Evolutionary conservation across 192 early-diverging fungal species (phyloP), one percentile per base, ranked within the genome.

Genomic region (Linnemannia elongata): DNA sequence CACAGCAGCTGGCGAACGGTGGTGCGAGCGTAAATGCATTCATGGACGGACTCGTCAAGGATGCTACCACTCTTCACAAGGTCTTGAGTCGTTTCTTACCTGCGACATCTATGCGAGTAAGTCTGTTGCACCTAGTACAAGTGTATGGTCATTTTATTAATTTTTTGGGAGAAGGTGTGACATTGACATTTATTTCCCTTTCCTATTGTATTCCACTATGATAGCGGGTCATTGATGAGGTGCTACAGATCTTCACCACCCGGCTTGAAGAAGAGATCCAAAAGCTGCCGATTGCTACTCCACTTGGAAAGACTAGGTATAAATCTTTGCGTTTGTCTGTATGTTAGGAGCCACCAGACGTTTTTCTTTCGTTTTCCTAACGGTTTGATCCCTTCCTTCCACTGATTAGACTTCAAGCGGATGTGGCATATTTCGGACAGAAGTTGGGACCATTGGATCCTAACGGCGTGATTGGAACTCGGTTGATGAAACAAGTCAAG

Each of bases 71-170:
- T 22, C 90, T 99, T 77, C 97, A 99, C 88, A 97, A 96, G 78
- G 97, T 99, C 17, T 81, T 99, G n/a, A 89, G 91, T 55, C 95
- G 96, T 78, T 98, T 97, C 75, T 88, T 99, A 41, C 95, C 96
- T 18, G 83, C 88, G 0, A 87, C 94, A 8, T 90, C 91, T 36
- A 88, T 99, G 88, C 90, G 95, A 89, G 95, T 96, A 89, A 78
- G 78, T 49, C 17, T n/a, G 33, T 66, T 45, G 13, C 2, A 22
- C 8, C 6, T 55, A n/a, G 35, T 4, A 12, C 0, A 10, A 22
- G 22, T 76, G 39, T 45, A 18, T 74, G n/a, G n/a, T 44, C 8
- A 13, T 41, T 52, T 44, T 68, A 39, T 38, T 41, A n/a, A 33
- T 27, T 63, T 35, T 69, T 68, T 8, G 4, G 27, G 6, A 9